These are phyloP conservation scores for Microstegium vimineum DNA, from an alignment of 176 grass and related monocot species.

Conservation along the genomic window DNA sequence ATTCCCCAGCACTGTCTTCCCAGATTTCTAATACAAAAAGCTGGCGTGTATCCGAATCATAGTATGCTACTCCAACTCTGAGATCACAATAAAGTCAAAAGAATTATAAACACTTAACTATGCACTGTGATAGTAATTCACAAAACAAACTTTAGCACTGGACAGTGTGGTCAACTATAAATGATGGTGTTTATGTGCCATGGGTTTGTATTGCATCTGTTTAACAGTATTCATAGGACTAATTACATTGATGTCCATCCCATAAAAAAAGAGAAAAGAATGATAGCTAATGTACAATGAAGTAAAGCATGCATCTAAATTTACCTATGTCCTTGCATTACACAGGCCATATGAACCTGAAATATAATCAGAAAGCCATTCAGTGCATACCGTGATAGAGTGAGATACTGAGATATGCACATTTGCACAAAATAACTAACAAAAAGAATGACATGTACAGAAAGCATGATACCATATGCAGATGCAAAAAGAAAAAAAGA, in stretches of 20 bases:
- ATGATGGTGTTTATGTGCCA: constrained; percentile 3
- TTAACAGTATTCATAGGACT: not conserved
- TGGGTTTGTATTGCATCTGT: too few relatives aligned
- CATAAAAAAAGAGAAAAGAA: not conserved
- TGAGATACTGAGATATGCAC: not conserved
- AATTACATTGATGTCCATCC: not conserved
- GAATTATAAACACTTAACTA: not conserved
- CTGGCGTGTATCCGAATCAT: constrained; percentile 73
- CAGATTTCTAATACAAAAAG: constrained; percentile 93
- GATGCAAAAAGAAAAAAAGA: constrained; percentile 4
- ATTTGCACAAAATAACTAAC: not conserved
- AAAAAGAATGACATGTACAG: not conserved
- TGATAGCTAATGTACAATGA: not conserved
- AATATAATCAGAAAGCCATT: constrained; percentile 19
- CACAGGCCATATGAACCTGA: constrained; percentile 97
- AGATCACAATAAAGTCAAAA: constrained; percentile 2
- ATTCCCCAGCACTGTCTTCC: constrained; percentile 74
- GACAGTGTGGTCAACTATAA: not conserved
- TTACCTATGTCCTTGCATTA: constrained; percentile 92
- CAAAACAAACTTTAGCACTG: not conserved
- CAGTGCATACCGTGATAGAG: constrained; percentile 4
- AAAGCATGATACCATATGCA: constrained; percentile 33
- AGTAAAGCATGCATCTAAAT: constrained; percentile 9
- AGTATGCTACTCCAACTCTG: constrained; percentile 89
- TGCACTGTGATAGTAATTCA: not conserved